Conservation (phyloP, 73 alveolate genomes). For the Uronychia setigera region DNA sequence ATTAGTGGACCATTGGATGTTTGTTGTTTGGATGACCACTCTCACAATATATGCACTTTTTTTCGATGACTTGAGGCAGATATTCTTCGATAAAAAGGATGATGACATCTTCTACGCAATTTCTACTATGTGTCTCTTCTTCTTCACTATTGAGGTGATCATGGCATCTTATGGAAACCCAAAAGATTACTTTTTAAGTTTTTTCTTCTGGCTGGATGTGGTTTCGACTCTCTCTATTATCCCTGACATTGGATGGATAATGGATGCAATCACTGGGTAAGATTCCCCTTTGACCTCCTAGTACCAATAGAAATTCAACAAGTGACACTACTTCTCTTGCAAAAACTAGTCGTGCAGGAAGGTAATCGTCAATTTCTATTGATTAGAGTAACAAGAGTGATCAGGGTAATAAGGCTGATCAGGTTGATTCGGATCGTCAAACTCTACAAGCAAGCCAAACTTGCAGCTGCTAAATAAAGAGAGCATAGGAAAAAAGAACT, state of each 20-base stretch:
- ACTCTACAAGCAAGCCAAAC: slow-evolving; percentile 43
- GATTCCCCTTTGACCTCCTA: slow-evolving; percentile 39
- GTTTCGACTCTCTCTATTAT: slow-evolving; percentile 69
- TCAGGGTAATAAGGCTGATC: slow-evolving; percentile 57
- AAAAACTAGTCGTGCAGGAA: slow-evolving; percentile 72
- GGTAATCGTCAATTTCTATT: not conserved
- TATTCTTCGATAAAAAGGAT: not conserved
- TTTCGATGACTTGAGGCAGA: slow-evolving; percentile 77
- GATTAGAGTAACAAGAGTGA: slow-evolving; percentile 49
- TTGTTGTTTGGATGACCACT: slow-evolving; percentile 52
- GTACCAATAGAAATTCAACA: slow-evolving; percentile 9
- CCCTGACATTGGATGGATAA: slow-evolving; percentile 82
- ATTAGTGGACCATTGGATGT: slow-evolving; percentile 19
- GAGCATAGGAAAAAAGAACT: not conserved
- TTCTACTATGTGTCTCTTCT: slow-evolving; percentile 5
- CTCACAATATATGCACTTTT: slow-evolving; percentile 80
- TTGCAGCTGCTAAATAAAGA: slow-evolving; percentile 1
- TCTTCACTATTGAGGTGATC: slow-evolving; percentile 57
- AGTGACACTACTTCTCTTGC: slow-evolving; percentile 69
- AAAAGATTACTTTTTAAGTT: slow-evolving; percentile 62
- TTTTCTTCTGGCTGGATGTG: slow-evolving; percentile 85
- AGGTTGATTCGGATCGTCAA: slow-evolving; percentile 62
- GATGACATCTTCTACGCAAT: slow-evolving; percentile 28
- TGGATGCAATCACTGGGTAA: slow-evolving; percentile 56
- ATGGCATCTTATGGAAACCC: slow-evolving; percentile 38